Conservation (phyloP, 2,329 filamentous ascomycete genomes). For the Neonectria magnoliae region DNA sequence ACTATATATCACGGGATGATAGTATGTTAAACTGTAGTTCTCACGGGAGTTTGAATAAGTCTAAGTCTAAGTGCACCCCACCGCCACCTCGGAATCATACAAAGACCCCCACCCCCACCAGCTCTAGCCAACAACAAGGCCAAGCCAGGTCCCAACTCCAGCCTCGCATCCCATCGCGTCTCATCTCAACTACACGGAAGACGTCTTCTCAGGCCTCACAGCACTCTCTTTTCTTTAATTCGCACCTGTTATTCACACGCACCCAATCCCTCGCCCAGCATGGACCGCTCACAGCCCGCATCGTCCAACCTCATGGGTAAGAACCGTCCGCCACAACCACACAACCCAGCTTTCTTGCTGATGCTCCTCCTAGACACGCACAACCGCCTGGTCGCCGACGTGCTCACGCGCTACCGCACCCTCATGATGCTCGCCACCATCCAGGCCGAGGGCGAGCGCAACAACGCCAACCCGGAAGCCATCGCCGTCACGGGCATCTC, state of each 20-base stretch:
- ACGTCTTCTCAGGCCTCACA: slow-evolving; percentile 1
- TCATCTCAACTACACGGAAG: slow-evolving; percentile 5
- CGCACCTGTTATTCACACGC: neutral
- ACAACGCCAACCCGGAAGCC: slow-evolving; percentile 52
- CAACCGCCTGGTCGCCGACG: slow-evolving; percentile 56
- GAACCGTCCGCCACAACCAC: neutral
- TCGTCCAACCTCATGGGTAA: slow-evolving; percentile 52
- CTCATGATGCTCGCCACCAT: slow-evolving; percentile 57
- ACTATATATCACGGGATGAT: no score
- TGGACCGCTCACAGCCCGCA: slow-evolving; percentile 48
- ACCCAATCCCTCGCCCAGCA: slow-evolving; percentile 16
- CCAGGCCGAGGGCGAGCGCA: slow-evolving; percentile 52
- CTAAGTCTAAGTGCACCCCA: neutral
- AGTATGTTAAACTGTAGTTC: neutral
- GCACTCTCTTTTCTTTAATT: neutral
- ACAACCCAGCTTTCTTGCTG: neutral
- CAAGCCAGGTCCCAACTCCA: slow-evolving; percentile 23
- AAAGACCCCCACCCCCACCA: slow-evolving; percentile 36
- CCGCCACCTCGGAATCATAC: slow-evolving; percentile 32
- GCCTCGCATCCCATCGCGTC: slow-evolving; percentile 18
- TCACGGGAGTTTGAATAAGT: neutral
- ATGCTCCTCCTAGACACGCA: slow-evolving; percentile 51
- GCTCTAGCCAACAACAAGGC: slow-evolving; percentile 21
- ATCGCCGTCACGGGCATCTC: slow-evolving; percentile 56
- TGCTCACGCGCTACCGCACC: slow-evolving; percentile 55